Percentiles rank a stretch among this genome's conserved stretches.
phyloP scores from a whole-genome alignment of 2,329 filamentous ascomycete genomes.

The Scytalidium lignicola region DNA sequence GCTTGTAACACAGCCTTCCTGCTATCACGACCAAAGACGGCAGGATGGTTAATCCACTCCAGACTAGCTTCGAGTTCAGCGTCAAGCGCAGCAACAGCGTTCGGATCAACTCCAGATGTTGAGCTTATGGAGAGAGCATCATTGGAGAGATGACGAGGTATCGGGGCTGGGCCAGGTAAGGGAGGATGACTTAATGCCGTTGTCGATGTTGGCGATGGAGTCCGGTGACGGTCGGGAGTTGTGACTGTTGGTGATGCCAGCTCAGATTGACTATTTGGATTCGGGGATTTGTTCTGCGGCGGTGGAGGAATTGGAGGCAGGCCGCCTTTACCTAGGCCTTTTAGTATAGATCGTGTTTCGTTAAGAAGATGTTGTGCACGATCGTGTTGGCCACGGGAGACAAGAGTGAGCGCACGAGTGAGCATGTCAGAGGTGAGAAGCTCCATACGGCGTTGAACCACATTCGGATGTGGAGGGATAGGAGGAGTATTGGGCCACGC shows the following conservation, averaged over 20 bases:
- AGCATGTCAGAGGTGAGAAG: constrained; percentile 97
- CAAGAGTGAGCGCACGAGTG: constrained; percentile 82
- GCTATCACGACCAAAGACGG: constrained; percentile 88
- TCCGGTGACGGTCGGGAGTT: constrained; percentile 30
- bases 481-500: constrained; percentile 65
- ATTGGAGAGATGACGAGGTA: constrained; percentile 48
- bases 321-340: constrained; percentile 91
- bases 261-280: constrained; percentile 5
- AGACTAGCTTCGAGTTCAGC: constrained; percentile 83
- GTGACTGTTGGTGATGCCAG: constrained; percentile 21
- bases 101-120: constrained; percentile 73
- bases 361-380: constrained; percentile 86
- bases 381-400: constrained; percentile 88
- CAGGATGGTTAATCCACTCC: constrained; percentile 97
- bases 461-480: constrained; percentile 90
- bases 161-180: constrained; percentile 25
- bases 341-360: constrained; percentile 91
- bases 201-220: constrained; percentile 39
- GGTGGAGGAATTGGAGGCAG: constrained; percentile 79
- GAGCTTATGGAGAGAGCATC: constrained; percentile 42
- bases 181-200: constrained; percentile 21
- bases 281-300: constrained; percentile 29
- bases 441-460: constrained; percentile 97
- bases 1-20: constrained; percentile 94
- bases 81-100: constrained; percentile 81